Evolutionary conservation across 148 eudicot genomes (phyloP), one percentile per base, ranked within the genome.

Genomic region (Talinum fruticosum): DNA sequence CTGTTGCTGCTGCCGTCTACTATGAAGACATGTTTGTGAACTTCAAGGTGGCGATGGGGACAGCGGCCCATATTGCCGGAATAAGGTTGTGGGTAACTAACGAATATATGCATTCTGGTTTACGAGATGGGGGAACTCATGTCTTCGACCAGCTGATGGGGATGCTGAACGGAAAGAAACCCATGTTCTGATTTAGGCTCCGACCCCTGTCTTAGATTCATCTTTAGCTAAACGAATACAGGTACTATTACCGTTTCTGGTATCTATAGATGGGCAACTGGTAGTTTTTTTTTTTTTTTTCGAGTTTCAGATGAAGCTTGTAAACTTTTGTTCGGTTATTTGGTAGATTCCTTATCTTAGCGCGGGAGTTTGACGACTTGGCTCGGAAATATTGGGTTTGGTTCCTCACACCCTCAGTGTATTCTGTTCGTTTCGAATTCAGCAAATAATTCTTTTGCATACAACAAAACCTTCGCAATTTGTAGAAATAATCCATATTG

Each of bases 61-160:
- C 95, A 0, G 92, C 97, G 57, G 80, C 93, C 71, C 84, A 87
- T 65, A 96, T 96, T 23, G 81, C 85, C 8, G 97, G 94, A 59
- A 88, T 96, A 53, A 83, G 97, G 85, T 79, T 87, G 75, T 96
- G 97, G 94, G 83, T 96, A 30, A 96, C 97, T 1, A 96, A 96
- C 44, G 97, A 96, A 80, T 93, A 90, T 83, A 96, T 90, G 97
- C 99, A 96, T 83, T 96, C 99, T 57, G 97, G 99, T 66, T 80
- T 96, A 67, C 83, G 97, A 44, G 99, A 96, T 32, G 82, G 79
- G 8, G 94, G 93, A 3, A 76, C 78, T 44, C 88, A 75, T n/a
- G 93, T 96, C 57, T 85, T 93, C 66, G 93, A 89, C 54, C 91
- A 90, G 71, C 84, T 96, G 79, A 75, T 86, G 77, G 99, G 91